Percentiles rank a stretch among this genome's conserved stretches.
Evolutionary conservation across 768 basidiomycete species (phyloP).

Genomic region (Brasilioporus rufonigricans): DNA sequence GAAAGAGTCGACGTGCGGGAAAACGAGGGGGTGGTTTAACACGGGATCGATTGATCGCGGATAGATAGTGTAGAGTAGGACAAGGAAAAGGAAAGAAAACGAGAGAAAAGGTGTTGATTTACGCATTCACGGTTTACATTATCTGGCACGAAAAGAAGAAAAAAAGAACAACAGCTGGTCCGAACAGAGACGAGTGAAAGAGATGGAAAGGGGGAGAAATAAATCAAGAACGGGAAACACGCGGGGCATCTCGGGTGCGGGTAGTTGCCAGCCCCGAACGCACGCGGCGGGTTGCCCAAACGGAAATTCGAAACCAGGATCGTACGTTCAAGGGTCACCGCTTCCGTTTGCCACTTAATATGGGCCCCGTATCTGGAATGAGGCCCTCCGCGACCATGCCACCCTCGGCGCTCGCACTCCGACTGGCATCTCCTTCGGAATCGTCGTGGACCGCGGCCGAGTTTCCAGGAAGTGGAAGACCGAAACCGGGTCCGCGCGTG

Average conservation of each 20-base stretch:
- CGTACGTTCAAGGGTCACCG: slow-evolving; percentile 6
- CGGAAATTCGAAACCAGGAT: not conserved
- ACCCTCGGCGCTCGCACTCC: slow-evolving; percentile 18
- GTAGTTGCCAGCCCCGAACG: too few relatives aligned
- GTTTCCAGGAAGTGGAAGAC: slow-evolving; percentile 13
- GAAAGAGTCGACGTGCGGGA: not conserved
- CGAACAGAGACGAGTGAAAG: not conserved
- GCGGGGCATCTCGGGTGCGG: not conserved
- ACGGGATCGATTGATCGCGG: not conserved
- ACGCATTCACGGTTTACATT: not conserved
- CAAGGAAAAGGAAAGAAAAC: not conserved
- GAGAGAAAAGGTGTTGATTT: not conserved
- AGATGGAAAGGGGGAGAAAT: not conserved
- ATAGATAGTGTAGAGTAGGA: not conserved
- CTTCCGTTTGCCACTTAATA: slow-evolving; percentile 26
- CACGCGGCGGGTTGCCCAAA: too few relatives aligned
- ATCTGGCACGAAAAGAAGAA: too few relatives aligned
- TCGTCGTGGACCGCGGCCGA: slow-evolving; percentile 16
- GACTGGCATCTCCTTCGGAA: slow-evolving; percentile 22
- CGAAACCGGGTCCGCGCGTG: slow-evolving; percentile 17
- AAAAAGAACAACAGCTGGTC: too few relatives aligned
- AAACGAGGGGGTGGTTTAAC: not conserved
- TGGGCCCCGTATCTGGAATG: slow-evolving; percentile 2
- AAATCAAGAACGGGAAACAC: not conserved
- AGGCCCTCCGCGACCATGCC: not conserved